Evolutionary conservation across 352 stramenopile genomes (phyloP).

Genomic region (Achlya hypogyna): DNA sequence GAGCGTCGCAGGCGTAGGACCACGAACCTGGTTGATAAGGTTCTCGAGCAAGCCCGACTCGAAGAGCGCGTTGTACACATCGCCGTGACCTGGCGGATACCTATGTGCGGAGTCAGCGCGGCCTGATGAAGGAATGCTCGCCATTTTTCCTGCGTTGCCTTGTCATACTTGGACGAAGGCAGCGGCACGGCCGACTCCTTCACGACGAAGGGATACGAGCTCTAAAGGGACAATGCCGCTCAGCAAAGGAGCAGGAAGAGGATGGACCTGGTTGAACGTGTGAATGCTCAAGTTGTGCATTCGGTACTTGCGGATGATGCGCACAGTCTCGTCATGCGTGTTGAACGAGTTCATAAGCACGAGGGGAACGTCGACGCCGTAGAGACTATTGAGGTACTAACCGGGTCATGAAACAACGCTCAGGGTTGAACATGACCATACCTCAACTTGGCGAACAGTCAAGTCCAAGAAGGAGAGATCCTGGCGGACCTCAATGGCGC

Average conservation of each 20-base stretch:
- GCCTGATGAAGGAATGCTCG: background rate
- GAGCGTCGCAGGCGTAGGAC: background rate
- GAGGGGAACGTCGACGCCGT: constrained; percentile 94
- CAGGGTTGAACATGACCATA: constrained; percentile 22
- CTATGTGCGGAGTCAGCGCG: constrained; percentile 17
- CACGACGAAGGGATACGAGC: constrained; percentile 86
- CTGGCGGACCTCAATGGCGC: constrained; percentile 89
- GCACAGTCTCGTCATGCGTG: constrained; percentile 96
- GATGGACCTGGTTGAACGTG: constrained; percentile 87
- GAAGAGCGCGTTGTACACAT: constrained; percentile 98
- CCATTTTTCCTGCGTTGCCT: constrained; percentile 68
- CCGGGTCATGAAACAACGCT: background rate
- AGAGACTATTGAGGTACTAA: constrained; percentile 85
- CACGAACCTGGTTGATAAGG: constrained; percentile 73
- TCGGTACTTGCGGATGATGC: constrained; percentile 96
- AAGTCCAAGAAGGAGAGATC: constrained; percentile 97
- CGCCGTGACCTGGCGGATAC: constrained; percentile 97
- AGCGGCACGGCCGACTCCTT: constrained; percentile 86
- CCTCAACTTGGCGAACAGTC: constrained; percentile 96
- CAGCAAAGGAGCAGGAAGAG: background rate
- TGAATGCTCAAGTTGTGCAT: constrained; percentile 92
- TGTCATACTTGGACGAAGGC: constrained; percentile 80
- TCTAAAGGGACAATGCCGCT: constrained; percentile 34
- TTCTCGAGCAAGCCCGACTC: constrained; percentile 94
- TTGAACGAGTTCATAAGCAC: constrained; percentile 99